phyloP scores from a whole-genome alignment of 2,329 filamentous ascomycete genomes.

The Arthrobotrys entomopaga region DNA sequence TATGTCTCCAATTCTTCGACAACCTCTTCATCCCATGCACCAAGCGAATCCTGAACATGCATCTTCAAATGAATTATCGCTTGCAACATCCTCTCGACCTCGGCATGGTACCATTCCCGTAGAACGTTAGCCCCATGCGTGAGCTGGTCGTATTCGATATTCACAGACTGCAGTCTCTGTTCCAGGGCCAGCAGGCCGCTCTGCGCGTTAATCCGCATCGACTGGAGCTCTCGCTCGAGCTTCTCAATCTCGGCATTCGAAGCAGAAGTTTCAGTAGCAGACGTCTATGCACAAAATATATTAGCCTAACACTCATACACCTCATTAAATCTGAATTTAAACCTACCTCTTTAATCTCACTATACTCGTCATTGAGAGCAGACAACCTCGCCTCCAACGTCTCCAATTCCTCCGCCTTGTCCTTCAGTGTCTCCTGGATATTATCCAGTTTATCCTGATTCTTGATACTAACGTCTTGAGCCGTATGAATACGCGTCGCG shows the following conservation, averaged over 20 bases:
- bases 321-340: not conserved
- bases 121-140: constrained; percentile 83
- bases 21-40: constrained; percentile 94
- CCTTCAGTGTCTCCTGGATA: constrained; percentile 95
- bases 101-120: constrained; percentile 96
- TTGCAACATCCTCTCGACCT: constrained; percentile 94
- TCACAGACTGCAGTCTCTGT: constrained; percentile 94
- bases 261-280: constrained; percentile 84
- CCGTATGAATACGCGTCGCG: constrained; percentile 82
- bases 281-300: constrained; percentile 66
- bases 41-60: constrained; percentile 88
- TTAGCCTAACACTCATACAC: constrained; percentile 2
- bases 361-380: constrained; percentile 90
- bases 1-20: constrained; percentile 90
- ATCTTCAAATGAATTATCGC: constrained; percentile 99
- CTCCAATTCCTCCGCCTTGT: constrained; percentile 92
- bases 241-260: constrained; percentile 96
- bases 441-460: constrained; percentile 92
- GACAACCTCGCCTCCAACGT: constrained; percentile 87
- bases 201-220: constrained; percentile 83
- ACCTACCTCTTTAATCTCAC: constrained; percentile 82
- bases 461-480: constrained; percentile 90
- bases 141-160: constrained; percentile 95
- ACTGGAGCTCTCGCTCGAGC: constrained; percentile 97
- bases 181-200: constrained; percentile 93